Evolutionary conservation across 2,329 filamentous ascomycete species (phyloP).

Genomic region (Aphanoascus verrucosus): DNA sequence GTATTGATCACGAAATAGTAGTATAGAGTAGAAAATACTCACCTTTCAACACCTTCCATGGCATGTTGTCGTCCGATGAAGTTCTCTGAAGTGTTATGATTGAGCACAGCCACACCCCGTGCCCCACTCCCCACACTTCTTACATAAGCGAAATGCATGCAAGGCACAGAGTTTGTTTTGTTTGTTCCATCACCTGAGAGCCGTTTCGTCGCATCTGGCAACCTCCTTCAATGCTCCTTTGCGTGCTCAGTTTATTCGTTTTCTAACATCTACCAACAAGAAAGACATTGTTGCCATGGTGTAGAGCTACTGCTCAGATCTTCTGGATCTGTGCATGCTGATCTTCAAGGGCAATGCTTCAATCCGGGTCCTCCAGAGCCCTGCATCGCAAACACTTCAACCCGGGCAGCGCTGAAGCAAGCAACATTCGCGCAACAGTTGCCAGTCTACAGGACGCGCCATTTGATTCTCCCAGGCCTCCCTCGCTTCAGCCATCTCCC

Average conservation of each 20-base stretch:
- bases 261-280: not conserved
- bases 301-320: not conserved
- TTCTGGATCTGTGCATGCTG: not conserved
- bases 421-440: conserved; percentile 17
- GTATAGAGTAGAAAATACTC: too few relatives aligned
- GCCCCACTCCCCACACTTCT: too few relatives aligned
- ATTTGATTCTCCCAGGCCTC: conserved; percentile 18
- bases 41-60: too few relatives aligned
- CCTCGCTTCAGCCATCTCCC: conserved; percentile 20
- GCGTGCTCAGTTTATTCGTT: not conserved
- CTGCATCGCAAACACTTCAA: conserved; percentile 35
- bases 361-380: conserved; percentile 31
- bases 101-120: too few relatives aligned
- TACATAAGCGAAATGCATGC: not conserved
- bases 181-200: not conserved
- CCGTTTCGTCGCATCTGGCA: not conserved
- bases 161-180: not conserved
- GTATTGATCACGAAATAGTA: too few relatives aligned
- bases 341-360: conserved; percentile 24
- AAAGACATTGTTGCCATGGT: not conserved
- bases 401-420: conserved; percentile 30
- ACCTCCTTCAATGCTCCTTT: too few relatives aligned
- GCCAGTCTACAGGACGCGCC: not conserved
- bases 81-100: too few relatives aligned
- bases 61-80: too few relatives aligned